Evolutionary conservation across 345 rosid genomes (phyloP).

Genomic region (Lepidium aucheri): DNA sequence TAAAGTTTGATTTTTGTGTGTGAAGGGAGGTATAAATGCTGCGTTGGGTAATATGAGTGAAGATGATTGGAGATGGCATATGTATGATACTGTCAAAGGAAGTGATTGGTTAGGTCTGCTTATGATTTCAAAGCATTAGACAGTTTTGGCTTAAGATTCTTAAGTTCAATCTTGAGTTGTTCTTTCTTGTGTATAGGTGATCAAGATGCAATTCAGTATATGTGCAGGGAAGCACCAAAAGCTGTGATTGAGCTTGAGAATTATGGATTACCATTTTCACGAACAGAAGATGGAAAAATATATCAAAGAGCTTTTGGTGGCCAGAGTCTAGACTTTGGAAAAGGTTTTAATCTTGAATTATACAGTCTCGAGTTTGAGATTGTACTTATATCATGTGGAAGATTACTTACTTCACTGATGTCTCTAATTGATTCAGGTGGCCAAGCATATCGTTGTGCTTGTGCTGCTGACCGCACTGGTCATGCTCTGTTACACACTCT

Average conservation of each 20-base stretch:
- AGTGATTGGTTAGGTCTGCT: constrained; percentile 95
- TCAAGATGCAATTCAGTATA: constrained; percentile 96
- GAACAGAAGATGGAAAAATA: constrained; percentile 94
- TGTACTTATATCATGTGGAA: background rate
- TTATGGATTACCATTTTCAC: constrained; percentile 87
- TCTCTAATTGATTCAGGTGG: constrained; percentile 49
- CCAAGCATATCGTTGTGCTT: constrained; percentile 97
- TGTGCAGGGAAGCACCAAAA: constrained; percentile 99
- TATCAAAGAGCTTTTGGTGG: constrained; percentile 99
- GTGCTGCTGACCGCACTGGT: constrained; percentile 97
- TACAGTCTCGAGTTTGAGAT: too few relatives aligned
- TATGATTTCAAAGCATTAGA: background rate
- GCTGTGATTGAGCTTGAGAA: constrained; percentile 97
- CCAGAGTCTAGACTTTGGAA: constrained; percentile 93
- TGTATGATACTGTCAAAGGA: constrained; percentile 98
- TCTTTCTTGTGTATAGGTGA: constrained; percentile 46
- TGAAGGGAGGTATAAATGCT: constrained; percentile 95
- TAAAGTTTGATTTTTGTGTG: background rate
- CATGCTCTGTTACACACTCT: constrained; percentile 93
- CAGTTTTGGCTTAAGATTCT: background rate
- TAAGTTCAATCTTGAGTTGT: background rate
- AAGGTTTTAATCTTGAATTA: constrained; percentile 37
- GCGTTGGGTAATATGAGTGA: constrained; percentile 89
- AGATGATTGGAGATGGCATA: constrained; percentile 99
- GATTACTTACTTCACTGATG: too few relatives aligned